Conservation (phyloP, 2,329 filamentous ascomycete species). For the Trichoderma pleuroti region DNA sequence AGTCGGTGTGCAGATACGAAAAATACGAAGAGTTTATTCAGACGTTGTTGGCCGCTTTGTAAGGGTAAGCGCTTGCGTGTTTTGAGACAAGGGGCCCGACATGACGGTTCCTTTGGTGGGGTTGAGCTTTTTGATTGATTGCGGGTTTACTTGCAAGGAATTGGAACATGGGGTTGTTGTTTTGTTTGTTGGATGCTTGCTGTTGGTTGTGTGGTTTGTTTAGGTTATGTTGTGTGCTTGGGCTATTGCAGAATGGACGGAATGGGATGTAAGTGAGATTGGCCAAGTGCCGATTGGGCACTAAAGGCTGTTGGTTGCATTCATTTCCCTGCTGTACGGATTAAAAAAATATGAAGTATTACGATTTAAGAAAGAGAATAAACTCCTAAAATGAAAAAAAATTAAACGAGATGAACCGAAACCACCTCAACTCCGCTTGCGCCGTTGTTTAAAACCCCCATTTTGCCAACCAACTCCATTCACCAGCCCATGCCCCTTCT, state of each 20-base stretch:
- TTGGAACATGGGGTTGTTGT: not conserved
- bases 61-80: not conserved
- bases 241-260: not conserved
- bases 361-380: not conserved
- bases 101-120: not conserved
- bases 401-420: not conserved
- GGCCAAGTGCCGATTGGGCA: not conserved
- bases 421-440: not conserved
- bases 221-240: not conserved
- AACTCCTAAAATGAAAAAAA: not conserved
- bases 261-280: not conserved
- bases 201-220: not conserved
- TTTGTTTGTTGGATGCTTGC: not conserved
- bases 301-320: not conserved
- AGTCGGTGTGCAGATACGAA: constrained; percentile 1
- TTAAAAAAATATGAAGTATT: not conserved
- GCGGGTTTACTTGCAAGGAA: not conserved
- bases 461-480: not conserved
- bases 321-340: not conserved
- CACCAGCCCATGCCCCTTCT: too few relatives aligned
- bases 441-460: not conserved
- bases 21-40: constrained; percentile 11
- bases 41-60: not conserved
- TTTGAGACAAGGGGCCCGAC: not conserved
- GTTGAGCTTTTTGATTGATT: not conserved